phyloP scores from a whole-genome alignment of 2,329 filamentous ascomycete species.

The Neofusicoccum kwambonambiense region DNA sequence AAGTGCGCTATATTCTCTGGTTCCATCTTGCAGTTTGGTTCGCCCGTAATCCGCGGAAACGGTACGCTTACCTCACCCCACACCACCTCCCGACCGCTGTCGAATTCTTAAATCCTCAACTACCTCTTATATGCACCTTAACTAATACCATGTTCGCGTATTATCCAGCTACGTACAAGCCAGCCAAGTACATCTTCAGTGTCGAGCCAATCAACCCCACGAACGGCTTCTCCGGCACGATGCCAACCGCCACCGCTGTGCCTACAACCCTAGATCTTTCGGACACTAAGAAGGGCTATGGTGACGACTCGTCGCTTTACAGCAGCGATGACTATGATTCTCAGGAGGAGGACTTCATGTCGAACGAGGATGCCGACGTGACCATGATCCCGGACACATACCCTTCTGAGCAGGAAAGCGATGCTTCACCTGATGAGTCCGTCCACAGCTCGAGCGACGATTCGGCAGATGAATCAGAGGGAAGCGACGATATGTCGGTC shows the following conservation, averaged over 20 bases:
- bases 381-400: background rate
- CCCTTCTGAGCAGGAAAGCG: background rate
- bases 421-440: background rate
- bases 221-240: background rate
- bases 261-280: background rate
- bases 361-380: background rate
- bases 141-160: background rate
- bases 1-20: conserved; percentile 30
- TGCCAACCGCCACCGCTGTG: background rate
- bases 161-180: background rate
- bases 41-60: conserved; percentile 28
- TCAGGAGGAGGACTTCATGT: background rate
- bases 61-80: conserved; percentile 11
- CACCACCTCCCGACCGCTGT: background rate
- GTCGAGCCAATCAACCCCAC: background rate
- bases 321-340: background rate
- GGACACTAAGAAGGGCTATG: conserved; percentile 5
- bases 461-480: background rate
- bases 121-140: too few relatives aligned
- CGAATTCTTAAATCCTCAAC: background rate
- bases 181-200: background rate
- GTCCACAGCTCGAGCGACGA: background rate
- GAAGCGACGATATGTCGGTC: background rate
- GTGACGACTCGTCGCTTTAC: background rate
- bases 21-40: conserved; percentile 37